Evolutionary conservation across 2,329 filamentous ascomycete genomes (phyloP).

Genomic region (Colletotrichum trifolii): DNA sequence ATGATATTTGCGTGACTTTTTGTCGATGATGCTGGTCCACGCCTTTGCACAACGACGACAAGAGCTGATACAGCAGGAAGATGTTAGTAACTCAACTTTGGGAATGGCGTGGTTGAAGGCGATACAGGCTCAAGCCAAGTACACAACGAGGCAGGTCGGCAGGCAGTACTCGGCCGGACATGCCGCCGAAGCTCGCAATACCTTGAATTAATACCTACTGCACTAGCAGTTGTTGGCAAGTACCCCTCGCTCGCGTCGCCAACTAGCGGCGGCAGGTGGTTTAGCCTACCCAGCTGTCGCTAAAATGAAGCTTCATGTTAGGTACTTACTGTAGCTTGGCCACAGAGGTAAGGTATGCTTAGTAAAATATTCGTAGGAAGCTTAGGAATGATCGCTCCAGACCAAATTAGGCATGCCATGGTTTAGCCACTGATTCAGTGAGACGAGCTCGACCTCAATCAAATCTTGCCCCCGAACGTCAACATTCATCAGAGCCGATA

Average conservation of each 20-base stretch:
- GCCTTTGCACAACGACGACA: not conserved
- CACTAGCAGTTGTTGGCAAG: not conserved
- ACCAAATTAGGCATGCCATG: too few species aligned
- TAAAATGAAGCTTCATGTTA: not conserved
- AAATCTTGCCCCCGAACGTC: not conserved
- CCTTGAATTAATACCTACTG: not conserved
- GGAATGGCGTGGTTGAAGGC: not conserved
- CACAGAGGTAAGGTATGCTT: too few species aligned
- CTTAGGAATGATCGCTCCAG: too few species aligned
- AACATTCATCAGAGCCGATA: not conserved
- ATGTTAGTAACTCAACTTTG: not conserved
- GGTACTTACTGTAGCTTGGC: not conserved
- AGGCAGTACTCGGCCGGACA: conserved; percentile 10
- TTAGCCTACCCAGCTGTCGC: not conserved
- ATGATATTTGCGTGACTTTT: conserved; percentile 18
- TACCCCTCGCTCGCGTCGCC: not conserved
- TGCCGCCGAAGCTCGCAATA: conserved; percentile 12
- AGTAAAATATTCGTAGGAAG: too few species aligned
- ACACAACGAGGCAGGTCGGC: too few species aligned
- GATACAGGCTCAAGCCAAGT: not conserved
- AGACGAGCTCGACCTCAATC: too few species aligned
- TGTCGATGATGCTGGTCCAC: not conserved
- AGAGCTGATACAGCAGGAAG: not conserved
- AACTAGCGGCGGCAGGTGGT: not conserved
- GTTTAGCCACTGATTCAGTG: too few species aligned